Percentiles rank a stretch among this genome's conserved stretches.
phyloP scores from a whole-genome alignment of 495 filamentous ascomycete genomes.

The Talaromyces ruber region DNA sequence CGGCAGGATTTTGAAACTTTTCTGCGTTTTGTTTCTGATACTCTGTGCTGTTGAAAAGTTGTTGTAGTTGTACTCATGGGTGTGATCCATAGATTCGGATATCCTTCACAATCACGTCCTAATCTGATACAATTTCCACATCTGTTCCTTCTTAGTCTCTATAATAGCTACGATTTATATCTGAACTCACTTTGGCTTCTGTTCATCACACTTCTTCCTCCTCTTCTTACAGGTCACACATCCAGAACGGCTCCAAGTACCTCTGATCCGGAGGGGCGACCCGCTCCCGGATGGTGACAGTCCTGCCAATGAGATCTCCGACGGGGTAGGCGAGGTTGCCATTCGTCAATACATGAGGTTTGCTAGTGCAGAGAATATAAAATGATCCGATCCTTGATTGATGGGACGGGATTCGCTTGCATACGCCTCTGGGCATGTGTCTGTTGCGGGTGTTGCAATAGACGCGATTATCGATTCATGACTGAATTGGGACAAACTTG shows the following conservation, averaged over 20 bases:
- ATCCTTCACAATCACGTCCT: conserved; percentile 33
- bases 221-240: conserved; percentile 37
- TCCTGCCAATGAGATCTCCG: conserved; percentile 1
- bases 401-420: background rate
- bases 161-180: background rate
- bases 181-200: conserved; percentile 28
- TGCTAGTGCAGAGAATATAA: background rate
- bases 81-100: conserved; percentile 34
- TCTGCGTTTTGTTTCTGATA: conserved; percentile 17
- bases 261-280: conserved; percentile 21
- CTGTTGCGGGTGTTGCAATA: background rate
- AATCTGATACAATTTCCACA: conserved; percentile 32
- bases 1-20: conserved; percentile 6
- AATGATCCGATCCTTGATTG: background rate
- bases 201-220: conserved; percentile 36
- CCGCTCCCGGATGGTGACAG: conserved; percentile 3
- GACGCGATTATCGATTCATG: background rate
- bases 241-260: conserved; percentile 34
- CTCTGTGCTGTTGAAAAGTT: conserved; percentile 17
- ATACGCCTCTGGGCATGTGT: background rate
- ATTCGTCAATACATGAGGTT: background rate
- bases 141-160: conserved; percentile 11
- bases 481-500: background rate
- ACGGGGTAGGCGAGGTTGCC: conserved; percentile 4
- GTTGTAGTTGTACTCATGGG: conserved; percentile 27